A percentile compares a stretch with the other conserved stretches of the same genome.
Evolutionary conservation across 805 yeast genomes (phyloP).

Genomic region (Gaillardinia entomophila): DNA sequence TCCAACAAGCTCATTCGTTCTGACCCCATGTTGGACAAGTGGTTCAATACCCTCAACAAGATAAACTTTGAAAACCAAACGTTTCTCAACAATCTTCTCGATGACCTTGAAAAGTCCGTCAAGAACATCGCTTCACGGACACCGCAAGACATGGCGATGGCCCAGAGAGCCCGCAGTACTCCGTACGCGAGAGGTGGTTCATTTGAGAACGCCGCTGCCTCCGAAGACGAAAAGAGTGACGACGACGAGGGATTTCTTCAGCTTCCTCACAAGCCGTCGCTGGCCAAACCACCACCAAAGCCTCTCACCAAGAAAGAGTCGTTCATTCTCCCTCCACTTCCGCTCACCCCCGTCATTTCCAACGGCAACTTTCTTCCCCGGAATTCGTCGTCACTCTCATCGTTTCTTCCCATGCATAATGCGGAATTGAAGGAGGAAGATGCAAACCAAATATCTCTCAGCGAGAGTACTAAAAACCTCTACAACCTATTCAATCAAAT

Average conservation of each 20-base stretch:
- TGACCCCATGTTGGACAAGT: conserved; percentile 13
- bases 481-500: conserved; percentile 24
- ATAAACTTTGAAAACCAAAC: neutral
- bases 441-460: conserved; percentile 10
- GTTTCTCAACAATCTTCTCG: neutral
- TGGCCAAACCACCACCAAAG: neutral
- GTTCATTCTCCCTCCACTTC: neutral
- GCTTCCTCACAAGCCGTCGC: neutral
- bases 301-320: neutral
- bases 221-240: neutral
- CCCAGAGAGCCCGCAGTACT: neutral
- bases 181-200: too few relatives aligned
- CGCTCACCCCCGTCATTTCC: neutral
- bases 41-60: conserved; percentile 11
- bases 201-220: neutral
- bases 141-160: neutral
- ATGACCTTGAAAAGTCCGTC: neutral
- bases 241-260: neutral
- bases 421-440: neutral
- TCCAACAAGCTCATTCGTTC: conserved; percentile 22
- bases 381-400: neutral
- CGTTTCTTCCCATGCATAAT: neutral
- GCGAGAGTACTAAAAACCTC: conserved; percentile 25
- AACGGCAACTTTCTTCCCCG: neutral
- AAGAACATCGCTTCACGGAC: neutral